Evolutionary conservation across 345 rosid genomes (phyloP), one percentile per base, ranked within the genome.

Genomic region (Populus davidiana): DNA sequence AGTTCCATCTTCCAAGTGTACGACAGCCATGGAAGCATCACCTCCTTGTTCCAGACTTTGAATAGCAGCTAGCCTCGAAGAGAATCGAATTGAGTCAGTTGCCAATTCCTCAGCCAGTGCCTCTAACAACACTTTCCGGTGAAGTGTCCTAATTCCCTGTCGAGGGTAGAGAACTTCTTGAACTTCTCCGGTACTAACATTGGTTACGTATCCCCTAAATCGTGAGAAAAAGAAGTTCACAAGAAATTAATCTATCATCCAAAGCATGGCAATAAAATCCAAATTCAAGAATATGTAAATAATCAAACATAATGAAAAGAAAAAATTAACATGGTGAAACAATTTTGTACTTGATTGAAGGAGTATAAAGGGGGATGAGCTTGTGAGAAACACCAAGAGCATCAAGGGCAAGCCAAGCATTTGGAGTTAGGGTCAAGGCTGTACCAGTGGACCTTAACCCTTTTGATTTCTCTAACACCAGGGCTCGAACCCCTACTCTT

Each of bases 391-490:
- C 77, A 7, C 83, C 83, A 39, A 86, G 86, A 5, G 81, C 81
- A 52, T 86, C 85, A n/a, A 88, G 85, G 1, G 86, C 88, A 17
- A 73, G 72, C 91, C 87, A 86, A 2, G 83, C 86, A 43, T 86
- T 86, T 0, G 84, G 80, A 27, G 17, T 47, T 8, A 86, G 83
- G 10, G 52, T 65, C 1, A 88, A 16, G 6, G 80, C 89, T 0
- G 84, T 71, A 3, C 91, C 86, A 1, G 87, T 77, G 73, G 75
- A 17, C 54, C 86, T 69, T 9, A 84, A 70, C 49, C 44, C 73
- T 0, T 78, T 50, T 0, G 81, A 44, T 70, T 69, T 83, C 75
- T 86, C 85, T 3, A 88, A 49, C 11, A 84, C 81, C 62, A 82
- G 23, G 12, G 83, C 72, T 66, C 59, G 20, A 44, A 83, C 50